These are phyloP conservation scores for Nigrospora oryzae DNA, from an alignment of 2,329 filamentous ascomycete species.

Conservation along the genomic window DNA sequence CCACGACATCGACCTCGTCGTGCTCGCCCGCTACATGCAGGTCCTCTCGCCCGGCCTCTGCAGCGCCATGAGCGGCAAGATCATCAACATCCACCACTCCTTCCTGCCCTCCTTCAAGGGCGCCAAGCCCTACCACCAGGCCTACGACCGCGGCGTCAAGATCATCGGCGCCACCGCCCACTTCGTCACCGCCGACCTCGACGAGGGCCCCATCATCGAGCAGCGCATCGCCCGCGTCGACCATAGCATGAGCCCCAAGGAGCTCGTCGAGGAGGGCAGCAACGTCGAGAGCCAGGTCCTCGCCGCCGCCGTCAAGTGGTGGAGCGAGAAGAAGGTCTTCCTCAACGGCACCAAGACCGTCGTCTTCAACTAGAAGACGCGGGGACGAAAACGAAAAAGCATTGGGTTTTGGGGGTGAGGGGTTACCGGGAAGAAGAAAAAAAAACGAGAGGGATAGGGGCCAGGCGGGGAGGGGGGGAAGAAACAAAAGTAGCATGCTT, in stretches of 20 bases:
- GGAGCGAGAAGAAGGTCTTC: slow-evolving; percentile 69
- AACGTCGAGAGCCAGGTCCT: slow-evolving; percentile 80
- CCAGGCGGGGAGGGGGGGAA: too few relatives aligned
- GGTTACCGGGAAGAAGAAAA: too few relatives aligned
- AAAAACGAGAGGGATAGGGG: too few relatives aligned
- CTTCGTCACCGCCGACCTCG: slow-evolving; percentile 77
- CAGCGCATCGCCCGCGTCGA: slow-evolving; percentile 72
- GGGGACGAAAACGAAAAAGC: too few relatives aligned
- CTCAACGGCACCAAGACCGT: slow-evolving; percentile 75
- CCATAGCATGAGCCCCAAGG: slow-evolving; percentile 67
- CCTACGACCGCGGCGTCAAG: slow-evolving; percentile 79
- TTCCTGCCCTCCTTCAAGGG: slow-evolving; percentile 86
- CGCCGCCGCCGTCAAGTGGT: slow-evolving; percentile 76
- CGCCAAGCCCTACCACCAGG: slow-evolving; percentile 82
- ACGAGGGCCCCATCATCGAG: slow-evolving; percentile 84
- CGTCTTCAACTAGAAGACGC: slow-evolving; percentile 47
- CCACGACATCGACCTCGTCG: slow-evolving; percentile 68
- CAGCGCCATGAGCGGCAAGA: slow-evolving; percentile 70
- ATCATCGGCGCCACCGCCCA: slow-evolving; percentile 82
- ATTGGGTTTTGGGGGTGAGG: too few relatives aligned
- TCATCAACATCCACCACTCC: slow-evolving; percentile 88
- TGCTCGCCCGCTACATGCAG: slow-evolving; percentile 83
- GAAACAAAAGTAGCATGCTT: too few relatives aligned
- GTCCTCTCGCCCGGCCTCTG: slow-evolving; percentile 69
- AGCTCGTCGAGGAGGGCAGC: slow-evolving; percentile 70